phyloP scores from a whole-genome alignment of 169 alveolate genomes.

The Cryptosporidium sp. region DNA sequence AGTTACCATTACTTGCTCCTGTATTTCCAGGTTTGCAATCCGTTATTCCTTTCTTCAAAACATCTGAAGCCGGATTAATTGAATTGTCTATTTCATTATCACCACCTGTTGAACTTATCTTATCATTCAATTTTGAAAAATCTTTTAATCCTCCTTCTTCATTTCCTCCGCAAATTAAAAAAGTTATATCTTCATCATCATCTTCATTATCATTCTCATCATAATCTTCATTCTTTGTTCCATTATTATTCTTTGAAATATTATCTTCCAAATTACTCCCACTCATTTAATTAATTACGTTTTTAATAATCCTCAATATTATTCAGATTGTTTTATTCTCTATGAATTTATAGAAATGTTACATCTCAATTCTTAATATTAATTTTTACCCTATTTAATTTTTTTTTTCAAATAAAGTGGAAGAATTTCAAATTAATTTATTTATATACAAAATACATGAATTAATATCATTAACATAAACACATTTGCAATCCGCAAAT shows the following conservation, averaged over 20 bases:
- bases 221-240: not conserved
- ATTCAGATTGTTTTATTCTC: not conserved
- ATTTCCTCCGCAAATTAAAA: constrained; percentile 45
- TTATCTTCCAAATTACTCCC: not conserved
- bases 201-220: constrained; percentile 24
- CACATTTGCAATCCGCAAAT: not conserved
- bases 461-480: too few relatives aligned
- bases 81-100: not conserved
- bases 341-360: too few relatives aligned
- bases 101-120: not conserved
- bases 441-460: too few relatives aligned
- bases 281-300: not conserved
- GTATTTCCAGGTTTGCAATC: not conserved
- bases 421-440: not conserved
- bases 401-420: too few relatives aligned
- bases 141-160: constrained; percentile 30
- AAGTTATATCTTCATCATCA: constrained; percentile 42
- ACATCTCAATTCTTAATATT: not conserved
- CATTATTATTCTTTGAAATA: too few relatives aligned
- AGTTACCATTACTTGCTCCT: not conserved
- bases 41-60: not conserved
- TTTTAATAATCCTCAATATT: not conserved
- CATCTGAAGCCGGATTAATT: not conserved
- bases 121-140: constrained; percentile 11
- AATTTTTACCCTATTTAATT: not conserved